Evolutionary conservation across 1,284 basidiomycete species (phyloP).

Genomic region (Sporisorium reilianum): DNA sequence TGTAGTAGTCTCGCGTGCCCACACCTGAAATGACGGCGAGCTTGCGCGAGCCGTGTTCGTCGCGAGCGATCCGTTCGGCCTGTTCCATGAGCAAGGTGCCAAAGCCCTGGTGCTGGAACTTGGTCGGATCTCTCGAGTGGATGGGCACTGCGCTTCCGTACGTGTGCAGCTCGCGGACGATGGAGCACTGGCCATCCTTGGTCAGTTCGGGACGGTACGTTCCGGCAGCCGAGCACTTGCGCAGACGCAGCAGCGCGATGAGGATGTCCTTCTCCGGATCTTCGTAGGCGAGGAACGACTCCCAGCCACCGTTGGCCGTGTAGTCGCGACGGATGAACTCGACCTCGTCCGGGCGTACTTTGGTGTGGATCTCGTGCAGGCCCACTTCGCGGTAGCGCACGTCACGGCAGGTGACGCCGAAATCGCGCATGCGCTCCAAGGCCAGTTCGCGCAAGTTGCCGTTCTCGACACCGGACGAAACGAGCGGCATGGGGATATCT

Average conservation of each 20-base stretch:
- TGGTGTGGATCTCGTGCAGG: conserved; percentile 98
- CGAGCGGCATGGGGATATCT: conserved; percentile 66
- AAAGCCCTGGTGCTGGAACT: conserved; percentile 81
- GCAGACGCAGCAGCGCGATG: conserved; percentile 88
- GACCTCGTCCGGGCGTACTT: conserved; percentile 93
- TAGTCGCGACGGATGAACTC: conserved; percentile 98
- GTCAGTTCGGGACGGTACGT: conserved; percentile 95
- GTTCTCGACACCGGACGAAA: conserved; percentile 95
- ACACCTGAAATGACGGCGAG: conserved; percentile 97
- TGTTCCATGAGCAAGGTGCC: conserved; percentile 99
- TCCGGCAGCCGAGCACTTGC: conserved; percentile 95
- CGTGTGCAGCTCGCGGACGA: conserved; percentile 97
- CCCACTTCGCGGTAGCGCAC: conserved; percentile 98
- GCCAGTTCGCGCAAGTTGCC: conserved; percentile 97
- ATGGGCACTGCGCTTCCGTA: conserved; percentile 98
- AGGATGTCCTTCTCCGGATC: conserved; percentile 97
- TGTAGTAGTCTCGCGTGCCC: conserved; percentile 93
- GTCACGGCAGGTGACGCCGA: conserved; percentile 96
- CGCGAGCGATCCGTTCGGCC: conserved; percentile 96
- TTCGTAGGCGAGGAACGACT: conserved; percentile 98
- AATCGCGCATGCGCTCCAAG: conserved; percentile 97
- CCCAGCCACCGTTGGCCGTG: conserved; percentile 94
- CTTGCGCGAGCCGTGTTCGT: conserved; percentile 94
- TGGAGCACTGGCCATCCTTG: conserved; percentile 82
- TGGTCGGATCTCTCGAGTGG: conserved; percentile 95